Evolutionary conservation across 208 protist species (phyloP), one percentile per base, ranked within the genome.

Genomic region (Vickermania ingenoplastis): DNA sequence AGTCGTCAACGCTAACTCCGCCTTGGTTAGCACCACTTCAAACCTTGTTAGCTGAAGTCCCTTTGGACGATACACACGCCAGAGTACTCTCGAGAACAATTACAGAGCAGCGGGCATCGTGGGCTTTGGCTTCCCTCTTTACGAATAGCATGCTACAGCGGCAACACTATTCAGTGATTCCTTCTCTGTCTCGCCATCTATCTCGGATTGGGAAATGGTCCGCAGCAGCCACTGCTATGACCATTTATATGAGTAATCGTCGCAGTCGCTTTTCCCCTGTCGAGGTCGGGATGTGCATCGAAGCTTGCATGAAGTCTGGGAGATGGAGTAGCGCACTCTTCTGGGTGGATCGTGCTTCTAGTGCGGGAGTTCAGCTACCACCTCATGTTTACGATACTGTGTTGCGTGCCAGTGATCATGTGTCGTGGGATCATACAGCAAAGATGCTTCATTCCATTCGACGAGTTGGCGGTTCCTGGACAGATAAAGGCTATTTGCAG

Each of bases 321-420:
- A 76, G 77, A 49, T 92, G 86, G 86, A 56, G 61, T 48, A 86
- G 79, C 58, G 86, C 81, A 13, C 69, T 92, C 30, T 92, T 92
- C 59, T 92, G 86, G 86, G 65, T 87, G 52, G 77, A 92, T 53
- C 81, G 86, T 1, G 77, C 79, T 4, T 75, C 85, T 58, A 56
- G 51, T 0, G 28, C 57, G 41, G 65, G 69, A n/a, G 31, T 85
- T 2, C 55, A 53, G 2, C 67, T 89, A 1, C 31, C 63, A 0
- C 23, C 70, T 1, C 17, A 41, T 0, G 72, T 70, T 26, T 92
- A 89, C 69, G 77, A 92, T 53, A 68, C 65, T 28, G 77, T 68
- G 0, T 67, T 89, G 14, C 49, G 62, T 4, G 68, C 67, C 5
- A 78, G 77, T 51, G 61, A 59, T 2, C 64, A 79, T 62, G 77